Evolutionary conservation across 805 yeast species (phyloP).

Genomic region (Lipomyces yamanashiensis): DNA sequence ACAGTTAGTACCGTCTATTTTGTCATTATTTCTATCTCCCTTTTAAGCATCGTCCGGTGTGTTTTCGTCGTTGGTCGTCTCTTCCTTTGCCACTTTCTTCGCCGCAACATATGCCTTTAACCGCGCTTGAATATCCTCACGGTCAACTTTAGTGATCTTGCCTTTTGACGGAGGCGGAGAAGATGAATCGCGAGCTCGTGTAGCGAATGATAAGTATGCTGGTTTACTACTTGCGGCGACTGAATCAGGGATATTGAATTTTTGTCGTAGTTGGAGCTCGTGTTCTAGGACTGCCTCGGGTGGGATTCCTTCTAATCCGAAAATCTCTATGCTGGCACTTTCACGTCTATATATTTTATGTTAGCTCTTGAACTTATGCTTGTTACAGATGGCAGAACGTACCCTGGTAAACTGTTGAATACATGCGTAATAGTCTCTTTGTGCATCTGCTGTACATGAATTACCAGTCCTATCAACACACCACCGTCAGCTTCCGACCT

Average conservation of each 20-base stretch:
- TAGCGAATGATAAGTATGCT: slow-evolving; percentile 2
- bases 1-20: too few relatives aligned
- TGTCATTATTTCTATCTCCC: neutral
- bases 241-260: slow-evolving; percentile 26
- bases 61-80: neutral
- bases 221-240: slow-evolving; percentile 10
- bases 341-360: slow-evolving; percentile 30
- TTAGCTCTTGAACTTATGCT: neutral
- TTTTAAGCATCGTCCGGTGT: neutral
- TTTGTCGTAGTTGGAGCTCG: slow-evolving; percentile 29
- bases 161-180: slow-evolving; percentile 20
- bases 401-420: slow-evolving; percentile 34
- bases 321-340: slow-evolving; percentile 35
- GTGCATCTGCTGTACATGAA: slow-evolving; percentile 39
- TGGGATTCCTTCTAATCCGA: slow-evolving; percentile 40
- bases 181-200: neutral
- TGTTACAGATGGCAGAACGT: neutral
- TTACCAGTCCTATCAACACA: slow-evolving; percentile 25
- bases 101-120: slow-evolving; percentile 26
- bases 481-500: neutral
- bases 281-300: slow-evolving; percentile 33
- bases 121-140: slow-evolving; percentile 23
- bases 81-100: slow-evolving; percentile 19
- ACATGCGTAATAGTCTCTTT: slow-evolving; percentile 34
- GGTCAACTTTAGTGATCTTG: slow-evolving; percentile 18